These are phyloP conservation scores for Vararia minispora DNA, from an alignment of 768 basidiomycete species.

Conservation along the genomic window DNA sequence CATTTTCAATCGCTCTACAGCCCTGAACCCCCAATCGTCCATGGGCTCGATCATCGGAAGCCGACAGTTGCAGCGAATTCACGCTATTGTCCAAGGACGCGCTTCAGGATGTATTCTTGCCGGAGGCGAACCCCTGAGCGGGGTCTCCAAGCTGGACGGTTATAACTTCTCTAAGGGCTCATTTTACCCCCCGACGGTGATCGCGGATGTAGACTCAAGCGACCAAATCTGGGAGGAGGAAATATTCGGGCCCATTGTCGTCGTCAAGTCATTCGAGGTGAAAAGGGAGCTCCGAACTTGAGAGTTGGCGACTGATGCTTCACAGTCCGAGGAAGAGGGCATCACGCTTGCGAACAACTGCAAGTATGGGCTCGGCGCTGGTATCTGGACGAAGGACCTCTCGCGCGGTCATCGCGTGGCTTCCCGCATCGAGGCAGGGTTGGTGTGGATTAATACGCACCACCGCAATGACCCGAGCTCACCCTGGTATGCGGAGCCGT, in stretches of 20 bases:
- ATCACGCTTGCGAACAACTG: slow-evolving; percentile 60
- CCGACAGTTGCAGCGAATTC: slow-evolving; percentile 53
- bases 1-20: slow-evolving; percentile 25
- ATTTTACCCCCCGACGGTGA: slow-evolving; percentile 76
- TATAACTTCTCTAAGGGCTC: slow-evolving; percentile 61
- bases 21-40: slow-evolving; percentile 52
- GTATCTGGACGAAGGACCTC: slow-evolving; percentile 69
- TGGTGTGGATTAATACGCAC: slow-evolving; percentile 86
- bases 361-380: slow-evolving; percentile 74
- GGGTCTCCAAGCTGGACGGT: slow-evolving; percentile 51
- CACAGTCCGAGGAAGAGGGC: slow-evolving; percentile 50
- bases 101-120: slow-evolving; percentile 36
- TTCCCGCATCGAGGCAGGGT: slow-evolving; percentile 55
- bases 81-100: slow-evolving; percentile 38
- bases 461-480: slow-evolving; percentile 86
- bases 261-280: slow-evolving; percentile 44
- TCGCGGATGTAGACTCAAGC: slow-evolving; percentile 41
- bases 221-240: slow-evolving; percentile 76
- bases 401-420: slow-evolving; percentile 70
- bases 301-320: background rate
- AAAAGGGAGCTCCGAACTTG: slow-evolving; percentile 9
- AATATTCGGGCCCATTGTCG: slow-evolving; percentile 79
- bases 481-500: slow-evolving; percentile 62
- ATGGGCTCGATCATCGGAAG: slow-evolving; percentile 77
- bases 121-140: slow-evolving; percentile 60